These are phyloP conservation scores for Zoysia japonica DNA, from an alignment of 176 grass and related monocot genomes.

Conservation along the genomic window DNA sequence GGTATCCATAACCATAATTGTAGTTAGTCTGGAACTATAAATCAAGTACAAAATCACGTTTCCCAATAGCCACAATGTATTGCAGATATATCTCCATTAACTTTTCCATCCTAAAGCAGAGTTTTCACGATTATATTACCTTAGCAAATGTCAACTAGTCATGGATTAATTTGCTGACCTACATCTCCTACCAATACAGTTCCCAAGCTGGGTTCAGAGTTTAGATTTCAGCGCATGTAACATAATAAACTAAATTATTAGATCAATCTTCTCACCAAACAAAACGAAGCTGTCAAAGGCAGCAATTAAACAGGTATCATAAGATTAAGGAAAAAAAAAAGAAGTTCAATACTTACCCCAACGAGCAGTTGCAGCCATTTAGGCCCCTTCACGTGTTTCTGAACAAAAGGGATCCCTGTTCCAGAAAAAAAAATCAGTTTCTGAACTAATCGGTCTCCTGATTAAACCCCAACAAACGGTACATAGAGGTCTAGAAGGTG, in stretches of 20 bases:
- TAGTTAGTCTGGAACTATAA: not conserved
- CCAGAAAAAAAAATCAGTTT: constrained; percentile 14
- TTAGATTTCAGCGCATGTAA: not conserved
- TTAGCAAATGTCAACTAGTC: not conserved
- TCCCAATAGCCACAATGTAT: not conserved
- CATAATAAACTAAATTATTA: not conserved
- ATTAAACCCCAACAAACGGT: not conserved
- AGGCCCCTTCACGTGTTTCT: constrained; percentile 84
- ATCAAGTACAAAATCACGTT: not conserved
- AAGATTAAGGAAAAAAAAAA: not conserved
- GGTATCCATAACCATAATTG: not conserved
- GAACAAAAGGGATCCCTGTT: constrained; percentile 76
- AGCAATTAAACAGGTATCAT: not conserved
- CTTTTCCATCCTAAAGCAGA: not conserved
- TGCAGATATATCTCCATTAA: not conserved
- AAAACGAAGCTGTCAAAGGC: not conserved
- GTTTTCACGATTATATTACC: not conserved
- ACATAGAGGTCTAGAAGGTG: not conserved
- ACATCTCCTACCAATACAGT: not conserved
- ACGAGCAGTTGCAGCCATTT: constrained; percentile 80
- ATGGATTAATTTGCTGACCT: not conserved
- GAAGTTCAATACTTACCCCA: constrained; percentile 52
- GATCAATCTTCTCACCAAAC: constrained; percentile 10
- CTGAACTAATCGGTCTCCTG: not conserved
- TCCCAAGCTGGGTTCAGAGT: not conserved